Evolutionary conservation across 2,329 filamentous ascomycete species (phyloP), one percentile per base, ranked within the genome.

Genomic region (Sporothrix protearum): DNA sequence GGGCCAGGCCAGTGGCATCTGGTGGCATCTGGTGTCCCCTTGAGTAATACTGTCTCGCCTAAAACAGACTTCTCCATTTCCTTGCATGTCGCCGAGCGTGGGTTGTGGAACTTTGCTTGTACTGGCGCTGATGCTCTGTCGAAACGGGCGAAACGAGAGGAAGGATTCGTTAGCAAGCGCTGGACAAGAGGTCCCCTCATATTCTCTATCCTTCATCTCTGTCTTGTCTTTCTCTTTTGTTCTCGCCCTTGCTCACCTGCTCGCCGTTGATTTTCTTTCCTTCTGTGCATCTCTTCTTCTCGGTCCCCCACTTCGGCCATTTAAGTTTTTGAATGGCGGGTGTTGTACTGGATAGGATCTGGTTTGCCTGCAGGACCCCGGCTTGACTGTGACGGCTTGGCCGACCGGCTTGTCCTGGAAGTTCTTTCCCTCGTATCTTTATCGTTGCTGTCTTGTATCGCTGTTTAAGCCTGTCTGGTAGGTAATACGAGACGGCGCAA

Each of bases 71-170:
- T 47, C 51, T 45, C 67, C 33, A 45, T 69, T 47, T 59, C 2
- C 51, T 59, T 55, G 67, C 66, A 68, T 68, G 16, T 36, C 64
- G 64, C 64, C 64, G 45, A 19, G 47, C 64, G 42, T 53, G 47
- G 45, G 28, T 49, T 8, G 47, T 68, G 64, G 64, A 36, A 68
- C 3, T 53, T 53, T 66, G 63, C 47, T 36, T 53, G 64, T 47
- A 22, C 64, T 36, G 64, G 64, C 47, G 64, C 64, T 49, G 64
- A 68, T 68, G 28, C 45, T n/a, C 19, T 51, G 47, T 53, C 64
- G 19, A 68, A 51, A 68, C 47, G 47, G 30, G 45, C 47, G 10
- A 36, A 25, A 49, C 39, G 42, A 49, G 19, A 51, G n/a, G 33
- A 68, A 36, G 4, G 53, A 42, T 14, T 42, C 9, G 4, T 53